Evolutionary conservation across 2,329 filamentous ascomycete species (phyloP), one percentile per base, ranked within the genome.

Genomic region (Leptographium procerum): DNA sequence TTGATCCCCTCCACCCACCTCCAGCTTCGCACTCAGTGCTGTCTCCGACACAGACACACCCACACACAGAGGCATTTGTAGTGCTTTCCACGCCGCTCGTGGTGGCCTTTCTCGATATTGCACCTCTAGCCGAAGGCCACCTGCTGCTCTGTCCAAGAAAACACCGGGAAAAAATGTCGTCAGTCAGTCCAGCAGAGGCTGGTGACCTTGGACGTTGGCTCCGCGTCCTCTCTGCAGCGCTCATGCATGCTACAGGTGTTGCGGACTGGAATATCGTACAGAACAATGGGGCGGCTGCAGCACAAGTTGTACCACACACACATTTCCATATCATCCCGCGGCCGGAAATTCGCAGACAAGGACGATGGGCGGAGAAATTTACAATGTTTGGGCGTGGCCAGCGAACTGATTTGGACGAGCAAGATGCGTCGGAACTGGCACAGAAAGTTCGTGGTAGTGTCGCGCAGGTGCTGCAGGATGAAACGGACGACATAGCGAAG

Each of bases 211-310:
- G 88, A 66, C 69, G 71, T 61, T 82, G 78, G 75, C 79, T 95
- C 31, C 84, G 89, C 36, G 71, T 92, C 4, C 75, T 96, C 2
- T 88, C 87, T 22, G 76, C 82, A 24, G 88, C 88, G 0, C 77
- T 96, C 43, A 80, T 84, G 34, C 77, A 77, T 56, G 83, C 84
- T 0, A 88, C 86, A 2, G 87, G 85, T 11, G 82, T 89, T 1
- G 78, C 77, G 55, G 91, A 96, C 73, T 97, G 92, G 87, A 99
- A 99, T 71, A 84, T 97, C 33, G 89, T 97, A 58, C 92, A 97
- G 75, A 97, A 97, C 70, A 97, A 96, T 66, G 90, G 92, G 19
- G 85, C 85, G 4, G 83, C 90, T 34, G 92, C 92, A 2, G 91
- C 91, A 2, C 92, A 97, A 73, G 90, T 96, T 19, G 91, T 97